Percentiles rank a stretch among this genome's conserved stretches.
Conservation (phyloP, 2,329 filamentous ascomycete genomes). For the Arthrobotrys sphaeroides region DNA sequence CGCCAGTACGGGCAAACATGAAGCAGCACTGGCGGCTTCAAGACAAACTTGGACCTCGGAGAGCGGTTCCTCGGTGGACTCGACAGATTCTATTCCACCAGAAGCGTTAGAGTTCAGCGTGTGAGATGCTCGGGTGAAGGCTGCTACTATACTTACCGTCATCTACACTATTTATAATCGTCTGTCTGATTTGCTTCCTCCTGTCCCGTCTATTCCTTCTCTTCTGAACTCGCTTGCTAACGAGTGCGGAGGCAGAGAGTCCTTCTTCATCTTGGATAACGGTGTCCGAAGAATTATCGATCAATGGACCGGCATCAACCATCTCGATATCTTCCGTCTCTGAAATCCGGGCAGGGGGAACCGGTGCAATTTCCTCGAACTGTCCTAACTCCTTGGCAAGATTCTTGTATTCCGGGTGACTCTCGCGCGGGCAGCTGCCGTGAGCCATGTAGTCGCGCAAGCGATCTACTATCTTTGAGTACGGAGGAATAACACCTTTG, state of each 20-base stretch:
- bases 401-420: constrained; percentile 5
- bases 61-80: background rate
- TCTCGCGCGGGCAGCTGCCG: constrained; percentile 40
- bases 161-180: background rate
- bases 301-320: constrained; percentile 25
- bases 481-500: constrained; percentile 1
- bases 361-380: background rate
- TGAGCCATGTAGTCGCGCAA: constrained; percentile 17
- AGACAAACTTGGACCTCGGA: background rate
- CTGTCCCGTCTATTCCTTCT: constrained; percentile 26
- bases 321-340: constrained; percentile 25
- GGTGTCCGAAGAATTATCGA: constrained; percentile 20
- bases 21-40: background rate
- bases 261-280: constrained; percentile 14
- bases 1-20: background rate
- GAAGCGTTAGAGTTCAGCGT: too few relatives aligned
- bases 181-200: constrained; percentile 1
- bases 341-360: background rate
- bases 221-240: background rate
- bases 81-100: too few relatives aligned
- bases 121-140: too few relatives aligned
- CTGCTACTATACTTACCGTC: background rate
- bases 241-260: background rate
- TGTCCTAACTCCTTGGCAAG: background rate
- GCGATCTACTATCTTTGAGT: constrained; percentile 30